phyloP scores from a whole-genome alignment of 176 grass and related monocot species.

The Aegilops sharonensis region DNA sequence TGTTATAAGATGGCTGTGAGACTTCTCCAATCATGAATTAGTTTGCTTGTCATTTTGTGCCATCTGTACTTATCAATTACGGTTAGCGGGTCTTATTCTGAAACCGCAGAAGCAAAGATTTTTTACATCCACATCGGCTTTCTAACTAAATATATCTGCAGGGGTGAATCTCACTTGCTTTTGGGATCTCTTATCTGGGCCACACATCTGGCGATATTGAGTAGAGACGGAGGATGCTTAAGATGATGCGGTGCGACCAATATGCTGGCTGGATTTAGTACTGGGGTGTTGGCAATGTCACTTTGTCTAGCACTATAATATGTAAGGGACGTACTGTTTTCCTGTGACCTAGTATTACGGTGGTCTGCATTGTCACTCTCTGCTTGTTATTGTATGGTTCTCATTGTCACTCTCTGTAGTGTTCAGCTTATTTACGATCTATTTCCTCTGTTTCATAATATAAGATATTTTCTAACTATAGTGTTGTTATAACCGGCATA shows the following conservation, averaged over 20 bases:
- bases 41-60: not conserved
- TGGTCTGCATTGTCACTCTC: not conserved
- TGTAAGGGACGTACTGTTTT: not conserved
- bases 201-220: not conserved
- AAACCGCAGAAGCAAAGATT: not conserved
- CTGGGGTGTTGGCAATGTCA: not conserved
- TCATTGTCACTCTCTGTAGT: not conserved
- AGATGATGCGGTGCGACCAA: not conserved
- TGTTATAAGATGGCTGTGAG: not conserved
- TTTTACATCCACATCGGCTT: not conserved
- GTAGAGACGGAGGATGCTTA: not conserved
- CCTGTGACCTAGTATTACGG: not conserved
- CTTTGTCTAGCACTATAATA: not conserved
- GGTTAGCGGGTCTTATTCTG: not conserved
- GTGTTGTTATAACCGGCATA: too few relatives aligned
- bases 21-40: not conserved
- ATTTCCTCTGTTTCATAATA: too few relatives aligned
- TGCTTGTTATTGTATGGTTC: not conserved
- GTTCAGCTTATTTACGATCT: not conserved
- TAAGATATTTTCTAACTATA: too few relatives aligned
- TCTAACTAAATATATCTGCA: not conserved
- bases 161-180: not conserved
- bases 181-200: not conserved
- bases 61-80: not conserved
- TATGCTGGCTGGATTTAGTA: not conserved